Evolutionary conservation across 352 stramenopile genomes (phyloP).

Genomic region (Poterioochromonas sp.): DNA sequence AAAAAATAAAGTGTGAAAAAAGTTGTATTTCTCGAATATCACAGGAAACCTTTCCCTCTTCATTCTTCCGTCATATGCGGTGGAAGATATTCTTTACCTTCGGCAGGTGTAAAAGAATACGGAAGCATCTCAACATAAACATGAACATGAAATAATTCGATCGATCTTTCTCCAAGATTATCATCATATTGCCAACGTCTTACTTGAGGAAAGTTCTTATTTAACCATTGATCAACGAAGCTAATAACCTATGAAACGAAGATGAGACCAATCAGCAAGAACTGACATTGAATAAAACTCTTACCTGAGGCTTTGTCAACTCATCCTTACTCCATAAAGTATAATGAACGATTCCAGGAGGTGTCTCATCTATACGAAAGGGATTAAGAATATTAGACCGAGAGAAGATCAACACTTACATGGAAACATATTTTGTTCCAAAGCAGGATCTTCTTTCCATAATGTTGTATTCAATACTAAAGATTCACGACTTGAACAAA

Average conservation of each 20-base stretch:
- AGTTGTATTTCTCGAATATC: too few relatives aligned
- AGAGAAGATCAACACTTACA: slow-evolving; percentile 23
- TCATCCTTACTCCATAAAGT: slow-evolving; percentile 27
- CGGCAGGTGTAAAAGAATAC: neutral
- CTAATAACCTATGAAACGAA: neutral
- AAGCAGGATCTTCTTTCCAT: neutral
- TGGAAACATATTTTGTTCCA: slow-evolving; percentile 37
- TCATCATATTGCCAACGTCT: slow-evolving; percentile 35
- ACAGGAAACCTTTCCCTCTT: too few relatives aligned
- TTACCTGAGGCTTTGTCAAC: neutral
- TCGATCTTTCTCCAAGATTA: slow-evolving; percentile 23
- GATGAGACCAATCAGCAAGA: neutral
- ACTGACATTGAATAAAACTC: neutral
- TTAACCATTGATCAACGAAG: slow-evolving; percentile 24
- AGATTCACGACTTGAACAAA: slow-evolving; percentile 1
- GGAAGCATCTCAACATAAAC: slow-evolving; percentile 27
- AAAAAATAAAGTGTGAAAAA: too few relatives aligned
- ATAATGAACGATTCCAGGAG: slow-evolving; percentile 10
- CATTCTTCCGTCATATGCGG: slow-evolving; percentile 11
- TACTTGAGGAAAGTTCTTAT: slow-evolving; percentile 6
- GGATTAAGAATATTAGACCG: neutral
- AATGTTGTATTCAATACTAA: slow-evolving; percentile 28
- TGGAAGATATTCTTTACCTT: neutral
- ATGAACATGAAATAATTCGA: slow-evolving; percentile 31
- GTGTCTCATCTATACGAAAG: slow-evolving; percentile 28